These are phyloP conservation scores for Chaetomium globosum DNA, from an alignment of 2,329 filamentous ascomycete genomes.

Conservation along the genomic window DNA sequence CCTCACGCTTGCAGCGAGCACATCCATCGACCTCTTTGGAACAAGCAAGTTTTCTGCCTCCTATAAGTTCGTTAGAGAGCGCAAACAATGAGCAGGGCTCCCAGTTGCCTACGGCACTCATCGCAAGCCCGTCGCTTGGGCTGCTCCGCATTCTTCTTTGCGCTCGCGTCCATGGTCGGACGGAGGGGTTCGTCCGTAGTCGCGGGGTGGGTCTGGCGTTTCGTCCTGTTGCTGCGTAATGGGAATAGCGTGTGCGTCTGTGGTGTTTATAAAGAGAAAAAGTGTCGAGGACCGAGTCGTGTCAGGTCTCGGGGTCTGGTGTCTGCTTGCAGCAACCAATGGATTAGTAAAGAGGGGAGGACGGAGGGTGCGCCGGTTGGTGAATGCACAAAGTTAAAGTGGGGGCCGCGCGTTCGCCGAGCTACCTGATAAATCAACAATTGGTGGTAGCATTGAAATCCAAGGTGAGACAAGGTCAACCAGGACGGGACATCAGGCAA, in stretches of 20 bases:
- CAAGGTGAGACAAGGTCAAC: not conserved
- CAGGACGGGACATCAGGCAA: not conserved
- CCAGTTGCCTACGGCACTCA: constrained; percentile 60
- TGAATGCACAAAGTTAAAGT: not conserved
- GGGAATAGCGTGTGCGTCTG: too few species aligned
- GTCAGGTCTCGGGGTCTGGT: not conserved
- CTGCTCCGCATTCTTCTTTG: constrained; percentile 24
- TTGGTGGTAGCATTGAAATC: not conserved
- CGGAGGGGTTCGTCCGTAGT: not conserved
- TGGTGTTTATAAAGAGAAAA: not conserved
- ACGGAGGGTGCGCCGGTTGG: not conserved
- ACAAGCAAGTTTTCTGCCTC: constrained; percentile 65
- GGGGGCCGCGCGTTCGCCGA: not conserved
- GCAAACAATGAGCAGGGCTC: not conserved
- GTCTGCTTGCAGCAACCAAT: not conserved
- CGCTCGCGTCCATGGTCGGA: constrained; percentile 17
- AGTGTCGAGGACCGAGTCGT: not conserved
- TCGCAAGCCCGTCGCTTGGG: constrained; percentile 65
- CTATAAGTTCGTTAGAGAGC: constrained; percentile 44
- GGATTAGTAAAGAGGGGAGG: constrained; percentile 3
- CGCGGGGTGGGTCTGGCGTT: not conserved
- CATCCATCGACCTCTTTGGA: constrained; percentile 64
- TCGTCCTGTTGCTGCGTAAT: not conserved
- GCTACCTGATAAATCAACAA: not conserved
- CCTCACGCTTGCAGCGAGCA: constrained; percentile 60